phyloP scores from a whole-genome alignment of 2,329 filamentous ascomycete genomes.

The Iodosphaeria phyllophila region DNA sequence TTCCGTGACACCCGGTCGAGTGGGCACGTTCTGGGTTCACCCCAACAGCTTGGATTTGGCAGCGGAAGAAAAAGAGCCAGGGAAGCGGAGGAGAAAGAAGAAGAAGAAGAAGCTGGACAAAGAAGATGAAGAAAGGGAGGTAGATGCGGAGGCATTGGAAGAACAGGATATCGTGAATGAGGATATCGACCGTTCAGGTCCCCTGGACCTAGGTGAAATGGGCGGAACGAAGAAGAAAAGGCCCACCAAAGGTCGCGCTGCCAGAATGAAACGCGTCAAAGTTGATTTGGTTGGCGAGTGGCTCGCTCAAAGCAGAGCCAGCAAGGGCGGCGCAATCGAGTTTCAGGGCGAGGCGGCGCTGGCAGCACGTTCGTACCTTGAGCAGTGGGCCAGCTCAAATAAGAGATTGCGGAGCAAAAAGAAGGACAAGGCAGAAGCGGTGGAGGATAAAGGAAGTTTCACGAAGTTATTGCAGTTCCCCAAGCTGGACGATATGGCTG shows the following conservation, averaged over 20 bases:
- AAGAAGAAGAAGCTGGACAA: conserved; percentile 6
- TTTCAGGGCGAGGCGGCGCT: conserved; percentile 3
- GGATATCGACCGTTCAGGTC: too few relatives aligned
- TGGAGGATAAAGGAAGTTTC: too few relatives aligned
- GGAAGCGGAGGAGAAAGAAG: conserved; percentile 1
- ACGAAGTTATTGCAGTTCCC: conserved; percentile 15
- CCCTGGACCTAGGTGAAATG: too few relatives aligned
- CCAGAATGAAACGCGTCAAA: conserved; percentile 48
- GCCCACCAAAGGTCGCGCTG: conserved; percentile 18
- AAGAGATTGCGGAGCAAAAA: conserved; percentile 5
- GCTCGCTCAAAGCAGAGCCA: conserved; percentile 16
- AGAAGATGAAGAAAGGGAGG: too few relatives aligned
- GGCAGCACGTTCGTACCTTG: conserved; percentile 4
- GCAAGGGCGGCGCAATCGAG: background rate
- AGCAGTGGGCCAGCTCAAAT: conserved; percentile 6
- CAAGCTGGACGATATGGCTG: conserved; percentile 72
- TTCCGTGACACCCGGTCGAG: conserved; percentile 32
- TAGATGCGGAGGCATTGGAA: too few relatives aligned
- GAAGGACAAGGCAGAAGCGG: conserved; percentile 15
- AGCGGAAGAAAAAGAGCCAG: conserved; percentile 2
- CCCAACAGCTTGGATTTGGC: conserved; percentile 7
- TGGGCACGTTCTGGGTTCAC: conserved; percentile 33
- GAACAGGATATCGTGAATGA: too few relatives aligned
- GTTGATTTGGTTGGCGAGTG: conserved; percentile 41
- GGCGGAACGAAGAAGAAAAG: conserved; percentile 23